Evolutionary conservation across 129 eudicot species (phyloP), one percentile per base, ranked within the genome.

Genomic region (Flaveria ramosissima): DNA sequence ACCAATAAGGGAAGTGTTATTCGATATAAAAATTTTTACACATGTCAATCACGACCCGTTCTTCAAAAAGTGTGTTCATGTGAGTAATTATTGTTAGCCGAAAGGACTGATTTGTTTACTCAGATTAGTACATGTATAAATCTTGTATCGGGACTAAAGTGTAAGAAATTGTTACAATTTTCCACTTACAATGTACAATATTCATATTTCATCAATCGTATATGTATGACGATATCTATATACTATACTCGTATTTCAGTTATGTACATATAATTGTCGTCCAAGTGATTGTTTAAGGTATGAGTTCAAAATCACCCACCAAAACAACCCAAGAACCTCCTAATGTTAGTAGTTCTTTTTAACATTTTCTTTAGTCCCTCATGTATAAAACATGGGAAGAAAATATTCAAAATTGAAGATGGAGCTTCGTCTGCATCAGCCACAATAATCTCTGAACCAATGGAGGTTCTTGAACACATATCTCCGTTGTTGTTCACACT

Each of bases 261-360:
- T 36, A 73, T 50, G 21, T 20, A 70, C 64, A 19, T 46, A 64
- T 19, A 36, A 6, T 11, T 72, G 39, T 21, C 16, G 39, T 77
- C 69, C 69, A 21, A 4, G 16, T 68, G 73, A 52, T 52, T 68
- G 51, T 24, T 77, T 77, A 14, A 52, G 57, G 24, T 23, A 51
- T 19, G 21, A 41, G 16, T 11, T 55, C 10, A 53, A 56, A 68
- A 65, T 76, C 78, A 85, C 7, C 78, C 82, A 27, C 50, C 71
- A 52, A 82, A 70, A 83, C 98, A 92, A 42, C 92, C 90, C 42
- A 90, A 80, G 19, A 89, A 11, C 75, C 79, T 88, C 88, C 93
- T 82, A 4, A 92, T 47, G 72, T 64, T 86, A 39, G 56, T 74
- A 4, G 86, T 77, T 70, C 80, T 84, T 72, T 84, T 67, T 5